phyloP scores from a whole-genome alignment of 2,329 filamentous ascomycete species.

The Cladophialophora yegresii region DNA sequence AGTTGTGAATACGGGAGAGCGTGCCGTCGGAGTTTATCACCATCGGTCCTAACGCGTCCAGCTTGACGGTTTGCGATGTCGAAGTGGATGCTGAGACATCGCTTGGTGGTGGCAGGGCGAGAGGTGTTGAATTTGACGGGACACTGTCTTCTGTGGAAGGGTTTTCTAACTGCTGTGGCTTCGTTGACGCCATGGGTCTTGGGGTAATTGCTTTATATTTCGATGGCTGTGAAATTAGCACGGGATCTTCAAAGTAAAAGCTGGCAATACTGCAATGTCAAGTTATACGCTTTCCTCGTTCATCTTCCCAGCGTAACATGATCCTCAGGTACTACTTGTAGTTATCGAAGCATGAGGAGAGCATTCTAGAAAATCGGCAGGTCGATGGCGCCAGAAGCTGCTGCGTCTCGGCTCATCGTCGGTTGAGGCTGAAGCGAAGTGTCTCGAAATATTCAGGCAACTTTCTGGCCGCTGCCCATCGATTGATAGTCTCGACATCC shows the following conservation, averaged over 20 bases:
- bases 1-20: constrained; percentile 11
- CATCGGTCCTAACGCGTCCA: not conserved
- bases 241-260: not conserved
- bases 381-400: not conserved
- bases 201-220: not conserved
- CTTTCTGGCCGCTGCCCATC: constrained; percentile 12
- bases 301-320: not conserved
- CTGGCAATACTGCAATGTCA: not conserved
- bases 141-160: not conserved
- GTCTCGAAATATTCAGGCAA: not conserved
- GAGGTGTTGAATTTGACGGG: not conserved
- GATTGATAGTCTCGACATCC: not conserved
- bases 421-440: not conserved
- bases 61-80: constrained; percentile 9
- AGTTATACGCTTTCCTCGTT: not conserved
- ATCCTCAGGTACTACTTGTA: not conserved
- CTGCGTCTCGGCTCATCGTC: constrained; percentile 8
- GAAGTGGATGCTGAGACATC: not conserved
- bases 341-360: not conserved
- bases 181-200: not conserved
- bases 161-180: not conserved
- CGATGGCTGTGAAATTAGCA: not conserved
- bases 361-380: not conserved
- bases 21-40: constrained; percentile 13
- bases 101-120: not conserved